Evolutionary conservation across 352 stramenopile genomes (phyloP).

Genomic region (Phytophthora brassicae): DNA sequence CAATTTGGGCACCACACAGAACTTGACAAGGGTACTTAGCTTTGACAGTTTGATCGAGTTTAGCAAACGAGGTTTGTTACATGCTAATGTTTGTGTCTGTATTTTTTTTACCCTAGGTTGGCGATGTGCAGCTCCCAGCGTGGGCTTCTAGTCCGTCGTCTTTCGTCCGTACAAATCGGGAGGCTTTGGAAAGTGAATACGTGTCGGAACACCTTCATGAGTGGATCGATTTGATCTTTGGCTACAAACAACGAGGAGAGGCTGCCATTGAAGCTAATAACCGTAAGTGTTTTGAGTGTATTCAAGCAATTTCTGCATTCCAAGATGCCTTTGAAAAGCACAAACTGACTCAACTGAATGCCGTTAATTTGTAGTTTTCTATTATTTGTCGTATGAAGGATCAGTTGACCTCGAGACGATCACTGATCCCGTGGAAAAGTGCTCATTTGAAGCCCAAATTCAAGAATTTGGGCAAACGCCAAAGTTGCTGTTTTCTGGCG

Average conservation of each 20-base stretch:
- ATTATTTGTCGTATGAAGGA: slow-evolving; percentile 89
- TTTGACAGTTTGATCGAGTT: background rate
- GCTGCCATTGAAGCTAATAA: slow-evolving; percentile 80
- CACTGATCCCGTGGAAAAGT: slow-evolving; percentile 90
- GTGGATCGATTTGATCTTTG: slow-evolving; percentile 88
- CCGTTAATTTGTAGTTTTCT: slow-evolving; percentile 87
- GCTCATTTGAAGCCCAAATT: slow-evolving; percentile 93
- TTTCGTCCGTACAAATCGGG: slow-evolving; percentile 73
- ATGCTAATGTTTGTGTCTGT: slow-evolving; percentile 6
- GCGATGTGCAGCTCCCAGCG: slow-evolving; percentile 94
- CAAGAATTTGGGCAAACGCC: slow-evolving; percentile 93
- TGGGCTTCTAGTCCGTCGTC: slow-evolving; percentile 90
- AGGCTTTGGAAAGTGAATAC: slow-evolving; percentile 78
- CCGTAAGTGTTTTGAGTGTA: slow-evolving; percentile 37
- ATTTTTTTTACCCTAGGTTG: slow-evolving; percentile 60
- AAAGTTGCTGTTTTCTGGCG: slow-evolving; percentile 67
- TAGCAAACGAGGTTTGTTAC: background rate
- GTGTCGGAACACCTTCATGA: slow-evolving; percentile 74
- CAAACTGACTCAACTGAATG: no score
- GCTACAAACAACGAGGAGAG: slow-evolving; percentile 72
- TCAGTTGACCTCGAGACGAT: slow-evolving; percentile 85
- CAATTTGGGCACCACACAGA: slow-evolving; percentile 93
- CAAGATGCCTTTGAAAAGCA: background rate
- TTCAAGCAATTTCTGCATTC: background rate
- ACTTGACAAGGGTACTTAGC: slow-evolving; percentile 63